Evolutionary conservation across 345 rosid genomes (phyloP).

Genomic region (Brassica carinata): DNA sequence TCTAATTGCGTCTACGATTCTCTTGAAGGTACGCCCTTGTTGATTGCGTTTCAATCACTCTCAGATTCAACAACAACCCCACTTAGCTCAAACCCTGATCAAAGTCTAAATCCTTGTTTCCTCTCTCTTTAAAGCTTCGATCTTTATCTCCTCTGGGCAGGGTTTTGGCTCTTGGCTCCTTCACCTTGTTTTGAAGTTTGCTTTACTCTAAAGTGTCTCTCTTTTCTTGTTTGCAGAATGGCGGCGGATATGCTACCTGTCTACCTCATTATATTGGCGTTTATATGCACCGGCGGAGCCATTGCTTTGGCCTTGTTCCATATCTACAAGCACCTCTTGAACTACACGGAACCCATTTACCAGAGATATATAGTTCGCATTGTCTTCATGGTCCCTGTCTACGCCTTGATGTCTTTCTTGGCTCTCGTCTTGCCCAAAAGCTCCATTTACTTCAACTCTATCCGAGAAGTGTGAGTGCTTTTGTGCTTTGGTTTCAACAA

Average conservation of each 20-base stretch:
- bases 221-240: conserved; percentile 44
- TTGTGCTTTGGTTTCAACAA: conserved; percentile 1
- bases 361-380: conserved; percentile 97
- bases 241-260: conserved; percentile 59
- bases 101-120: background rate
- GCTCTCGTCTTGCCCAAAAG: too few relatives aligned
- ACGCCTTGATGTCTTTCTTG: too few relatives aligned
- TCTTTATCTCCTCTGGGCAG: background rate
- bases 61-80: conserved; percentile 16
- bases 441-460: conserved; percentile 80
- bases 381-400: conserved; percentile 90
- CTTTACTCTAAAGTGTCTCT: background rate
- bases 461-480: conserved; percentile 89
- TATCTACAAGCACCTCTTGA: conserved; percentile 82
- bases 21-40: conserved; percentile 19
- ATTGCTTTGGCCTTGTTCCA: conserved; percentile 71
- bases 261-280: conserved; percentile 56
- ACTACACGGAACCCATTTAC: conserved; percentile 91
- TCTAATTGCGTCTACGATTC: conserved; percentile 27
- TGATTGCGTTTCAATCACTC: conserved; percentile 12
- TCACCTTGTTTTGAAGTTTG: background rate
- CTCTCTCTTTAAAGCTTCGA: background rate
- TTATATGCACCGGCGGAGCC: conserved; percentile 72
- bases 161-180: conserved; percentile 8
- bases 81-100: background rate